Base-by-base conservation (phyloP, 306 rosid genomes). In the Casuarina glauca region DNA sequence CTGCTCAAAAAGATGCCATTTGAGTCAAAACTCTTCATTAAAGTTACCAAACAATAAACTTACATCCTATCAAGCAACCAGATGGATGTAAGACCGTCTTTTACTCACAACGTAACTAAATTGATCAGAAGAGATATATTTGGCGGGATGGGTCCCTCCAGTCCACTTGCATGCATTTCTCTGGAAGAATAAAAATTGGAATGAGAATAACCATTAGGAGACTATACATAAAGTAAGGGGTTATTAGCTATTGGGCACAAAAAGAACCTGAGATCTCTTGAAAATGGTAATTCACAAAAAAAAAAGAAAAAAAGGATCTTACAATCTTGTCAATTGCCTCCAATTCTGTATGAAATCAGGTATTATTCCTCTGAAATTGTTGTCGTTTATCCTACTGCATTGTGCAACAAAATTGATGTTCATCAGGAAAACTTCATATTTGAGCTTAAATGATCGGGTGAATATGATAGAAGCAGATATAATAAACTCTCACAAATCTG, bases 101-200 rank as follows among this genome's bases (percentile, higher is more conserved):
- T 38, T 44, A 88, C 97, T 90, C 86, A 94, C 98, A 94, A 51
- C 69, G 68, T 80, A 58, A 2, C 1, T 79, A 94, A 80, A 69
- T 86, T 85, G 73, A 39, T 83, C 89, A 94, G 80, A 64, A 79
- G 86, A 66, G 93, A 90, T 75, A 94, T 83, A 20, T 80, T 84
- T 70, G 88, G 78, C 3, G 98, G 97, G 80, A 90, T 90, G 62
- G 95, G 93, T 75, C 98, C 98, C 76, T 82, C 85, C 77, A 94
- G 88, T 89, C 98, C 98, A 86, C 94, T 92, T 43, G 85, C 97
- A 81, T 84, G 90, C 83, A 94, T 86, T 76, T 92, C 92, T 88
- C 98, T 94, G 50, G 83, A 86, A 51, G 72, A 39, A 84, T 68
- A 70, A 53, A 79, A 68, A 74, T 75, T 80, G 10, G 46, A 53